phyloP scores from a whole-genome alignment of 202 grass and related monocot species.

The Panicum hallii region DNA sequence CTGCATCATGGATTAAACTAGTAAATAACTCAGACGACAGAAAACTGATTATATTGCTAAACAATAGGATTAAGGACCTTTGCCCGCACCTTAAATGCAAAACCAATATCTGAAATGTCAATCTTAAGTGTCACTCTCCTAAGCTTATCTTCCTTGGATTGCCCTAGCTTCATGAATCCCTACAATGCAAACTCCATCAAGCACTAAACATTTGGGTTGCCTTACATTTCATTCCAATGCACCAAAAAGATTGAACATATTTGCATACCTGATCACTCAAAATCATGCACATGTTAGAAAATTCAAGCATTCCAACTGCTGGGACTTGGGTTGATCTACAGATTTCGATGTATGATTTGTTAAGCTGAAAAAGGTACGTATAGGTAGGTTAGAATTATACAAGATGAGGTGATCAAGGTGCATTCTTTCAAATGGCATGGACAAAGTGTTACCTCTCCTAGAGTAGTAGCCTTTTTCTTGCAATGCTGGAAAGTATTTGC shows the following conservation, averaged over 20 bases:
- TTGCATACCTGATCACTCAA: conserved; percentile 82
- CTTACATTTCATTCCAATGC: background rate
- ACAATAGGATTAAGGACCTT: conserved; percentile 21
- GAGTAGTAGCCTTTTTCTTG: conserved; percentile 82
- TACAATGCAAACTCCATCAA: conserved; percentile 47
- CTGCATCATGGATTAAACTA: conserved; percentile 55
- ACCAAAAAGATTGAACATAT: conserved; percentile 4
- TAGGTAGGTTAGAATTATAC: conserved; percentile 24
- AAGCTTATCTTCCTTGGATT: conserved; percentile 80
- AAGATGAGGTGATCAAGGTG: conserved; percentile 7
- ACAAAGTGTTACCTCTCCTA: conserved; percentile 72
- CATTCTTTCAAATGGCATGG: conserved; percentile 12
- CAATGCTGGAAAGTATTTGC: conserved; percentile 73
- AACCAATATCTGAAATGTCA: conserved; percentile 85
- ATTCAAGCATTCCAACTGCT: conserved; percentile 80
- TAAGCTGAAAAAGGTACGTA: conserved; percentile 66
- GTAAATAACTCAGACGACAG: conserved; percentile 36
- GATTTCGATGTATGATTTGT: conserved; percentile 81
- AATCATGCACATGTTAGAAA: conserved; percentile 86
- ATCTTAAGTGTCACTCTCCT: conserved; percentile 75
- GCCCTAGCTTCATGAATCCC: conserved; percentile 82
- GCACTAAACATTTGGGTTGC: conserved; percentile 35
- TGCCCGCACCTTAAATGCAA: conserved; percentile 83
- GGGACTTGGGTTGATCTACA: conserved; percentile 85
- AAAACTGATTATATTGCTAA: background rate